A percentile compares a stretch with the other conserved stretches of the same genome.
Evolutionary conservation across 2,329 filamentous ascomycete species (phyloP).

Genomic region (Pyrenophora tritici-repentis): DNA sequence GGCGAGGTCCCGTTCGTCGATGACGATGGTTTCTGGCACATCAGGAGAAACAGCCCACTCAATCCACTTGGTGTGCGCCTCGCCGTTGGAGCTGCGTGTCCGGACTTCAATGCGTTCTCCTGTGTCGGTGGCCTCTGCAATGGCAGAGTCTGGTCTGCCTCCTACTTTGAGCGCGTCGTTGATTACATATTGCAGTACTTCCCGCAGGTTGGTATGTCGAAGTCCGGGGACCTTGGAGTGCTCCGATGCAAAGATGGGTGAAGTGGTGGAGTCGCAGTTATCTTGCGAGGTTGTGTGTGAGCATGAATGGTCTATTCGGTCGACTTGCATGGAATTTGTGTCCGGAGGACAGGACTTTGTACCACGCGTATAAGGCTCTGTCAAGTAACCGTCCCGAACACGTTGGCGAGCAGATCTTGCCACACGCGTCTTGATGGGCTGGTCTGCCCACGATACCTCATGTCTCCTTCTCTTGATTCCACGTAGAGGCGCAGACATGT

Average conservation of each 20-base stretch:
- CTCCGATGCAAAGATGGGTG: conserved; percentile 44
- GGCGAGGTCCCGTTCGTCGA: conserved; percentile 66
- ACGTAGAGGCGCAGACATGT: conserved; percentile 46
- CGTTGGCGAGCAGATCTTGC: conserved; percentile 31
- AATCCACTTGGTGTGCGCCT: conserved; percentile 53
- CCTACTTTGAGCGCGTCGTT: conserved; percentile 59
- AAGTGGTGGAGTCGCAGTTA: conserved; percentile 33
- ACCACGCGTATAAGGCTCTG: conserved; percentile 30
- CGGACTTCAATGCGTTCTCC: conserved; percentile 58
- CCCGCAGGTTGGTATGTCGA: conserved; percentile 54
- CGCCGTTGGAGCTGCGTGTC: conserved; percentile 51
- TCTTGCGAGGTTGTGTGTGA: conserved; percentile 29
- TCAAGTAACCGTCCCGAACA: conserved; percentile 36
- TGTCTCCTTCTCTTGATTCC: conserved; percentile 53
- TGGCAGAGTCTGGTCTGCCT: conserved; percentile 58
- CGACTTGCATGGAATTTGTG: conserved; percentile 16
- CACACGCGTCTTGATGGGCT: conserved; percentile 30
- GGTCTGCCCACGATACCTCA: conserved; percentile 39
- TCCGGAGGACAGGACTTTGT: conserved; percentile 24
- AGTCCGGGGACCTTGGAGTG: conserved; percentile 53
- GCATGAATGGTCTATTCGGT: conserved; percentile 26
- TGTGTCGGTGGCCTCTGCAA: conserved; percentile 52
- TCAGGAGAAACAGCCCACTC: conserved; percentile 57
- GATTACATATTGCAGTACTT: conserved; percentile 58
- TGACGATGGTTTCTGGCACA: conserved; percentile 60